Evolutionary conservation across 768 basidiomycete species (phyloP).

Genomic region (Astraeus odoratus): DNA sequence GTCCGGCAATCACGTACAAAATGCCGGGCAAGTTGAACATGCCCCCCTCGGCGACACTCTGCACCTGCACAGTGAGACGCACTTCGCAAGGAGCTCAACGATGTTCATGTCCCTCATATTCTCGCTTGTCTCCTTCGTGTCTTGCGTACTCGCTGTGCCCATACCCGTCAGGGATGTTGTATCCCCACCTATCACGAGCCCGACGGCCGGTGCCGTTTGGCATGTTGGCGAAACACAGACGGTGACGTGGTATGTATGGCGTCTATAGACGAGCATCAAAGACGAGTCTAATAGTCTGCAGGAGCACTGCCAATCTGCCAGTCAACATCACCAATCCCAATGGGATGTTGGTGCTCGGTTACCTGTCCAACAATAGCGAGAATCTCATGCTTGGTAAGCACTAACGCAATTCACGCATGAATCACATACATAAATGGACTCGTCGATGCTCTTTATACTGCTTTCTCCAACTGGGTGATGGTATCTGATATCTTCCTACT

Average conservation of each 20-base stretch:
- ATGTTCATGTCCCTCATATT: conserved; percentile 21
- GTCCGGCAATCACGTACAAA: neutral
- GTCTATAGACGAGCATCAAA: neutral
- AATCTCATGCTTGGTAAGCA: conserved; percentile 25
- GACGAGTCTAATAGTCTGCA: conserved; percentile 35
- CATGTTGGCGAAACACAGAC: conserved; percentile 35
- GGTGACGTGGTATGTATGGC: conserved; percentile 42
- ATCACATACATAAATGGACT: too few relatives aligned
- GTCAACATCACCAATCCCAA: conserved; percentile 22
- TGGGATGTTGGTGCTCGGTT: conserved; percentile 26
- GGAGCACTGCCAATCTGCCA: conserved; percentile 19
- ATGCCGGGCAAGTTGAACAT: neutral
- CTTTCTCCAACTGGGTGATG: too few relatives aligned
- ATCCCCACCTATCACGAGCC: conserved; percentile 41
- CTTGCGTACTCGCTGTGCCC: conserved; percentile 25
- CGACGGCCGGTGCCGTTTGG: conserved; percentile 38
- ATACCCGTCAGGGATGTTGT: conserved; percentile 38
- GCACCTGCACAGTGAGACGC: conserved; percentile 4
- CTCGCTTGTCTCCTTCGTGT: conserved; percentile 15
- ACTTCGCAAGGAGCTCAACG: conserved; percentile 9
- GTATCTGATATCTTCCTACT: neutral
- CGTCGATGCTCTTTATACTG: too few relatives aligned
- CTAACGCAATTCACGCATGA: too few relatives aligned
- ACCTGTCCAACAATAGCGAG: conserved; percentile 22
- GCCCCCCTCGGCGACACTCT: conserved; percentile 11